Evolutionary conservation across 495 filamentous ascomycete species (phyloP).

Genomic region (Acidiella bohemica): DNA sequence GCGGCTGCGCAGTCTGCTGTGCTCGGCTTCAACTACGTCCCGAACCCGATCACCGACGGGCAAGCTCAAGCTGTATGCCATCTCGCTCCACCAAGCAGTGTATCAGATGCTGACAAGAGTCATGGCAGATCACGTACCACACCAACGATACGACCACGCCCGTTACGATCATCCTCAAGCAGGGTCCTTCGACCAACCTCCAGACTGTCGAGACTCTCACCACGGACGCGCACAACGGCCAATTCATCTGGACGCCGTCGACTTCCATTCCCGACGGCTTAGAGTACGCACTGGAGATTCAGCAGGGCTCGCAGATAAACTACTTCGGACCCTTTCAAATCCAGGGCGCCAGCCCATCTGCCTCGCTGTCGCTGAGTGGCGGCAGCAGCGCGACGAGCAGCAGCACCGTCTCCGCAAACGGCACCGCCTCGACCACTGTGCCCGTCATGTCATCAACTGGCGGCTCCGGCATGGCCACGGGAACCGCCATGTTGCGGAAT

Average conservation of each 20-base stretch:
- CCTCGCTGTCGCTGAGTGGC: slow-evolving; percentile 7
- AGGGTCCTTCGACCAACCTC: slow-evolving; percentile 21
- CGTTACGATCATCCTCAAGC: slow-evolving; percentile 25
- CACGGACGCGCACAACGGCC: slow-evolving; percentile 14
- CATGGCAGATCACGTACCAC: background rate
- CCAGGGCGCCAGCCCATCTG: slow-evolving; percentile 17
- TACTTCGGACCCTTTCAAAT: slow-evolving; percentile 27
- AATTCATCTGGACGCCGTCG: slow-evolving; percentile 22
- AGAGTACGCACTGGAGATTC: slow-evolving; percentile 27
- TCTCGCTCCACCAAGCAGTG: too few relatives aligned
- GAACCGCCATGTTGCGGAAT: slow-evolving; percentile 15
- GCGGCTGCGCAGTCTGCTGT: slow-evolving; percentile 22
- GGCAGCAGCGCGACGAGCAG: slow-evolving; percentile 4
- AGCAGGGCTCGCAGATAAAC: slow-evolving; percentile 25
- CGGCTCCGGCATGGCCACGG: slow-evolving; percentile 8
- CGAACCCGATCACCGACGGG: slow-evolving; percentile 14
- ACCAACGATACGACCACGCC: slow-evolving; percentile 14
- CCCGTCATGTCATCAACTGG: background rate
- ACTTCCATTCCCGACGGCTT: slow-evolving; percentile 19
- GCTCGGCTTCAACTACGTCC: slow-evolving; percentile 19
- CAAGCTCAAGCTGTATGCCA: slow-evolving; percentile 11
- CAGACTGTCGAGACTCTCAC: slow-evolving; percentile 20
- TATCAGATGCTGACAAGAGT: too few relatives aligned
- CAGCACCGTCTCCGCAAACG: slow-evolving; percentile 9
- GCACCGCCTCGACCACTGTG: slow-evolving; percentile 7